Conservation (phyloP, 805 yeast species). For the Wickerhamomyces alni region DNA sequence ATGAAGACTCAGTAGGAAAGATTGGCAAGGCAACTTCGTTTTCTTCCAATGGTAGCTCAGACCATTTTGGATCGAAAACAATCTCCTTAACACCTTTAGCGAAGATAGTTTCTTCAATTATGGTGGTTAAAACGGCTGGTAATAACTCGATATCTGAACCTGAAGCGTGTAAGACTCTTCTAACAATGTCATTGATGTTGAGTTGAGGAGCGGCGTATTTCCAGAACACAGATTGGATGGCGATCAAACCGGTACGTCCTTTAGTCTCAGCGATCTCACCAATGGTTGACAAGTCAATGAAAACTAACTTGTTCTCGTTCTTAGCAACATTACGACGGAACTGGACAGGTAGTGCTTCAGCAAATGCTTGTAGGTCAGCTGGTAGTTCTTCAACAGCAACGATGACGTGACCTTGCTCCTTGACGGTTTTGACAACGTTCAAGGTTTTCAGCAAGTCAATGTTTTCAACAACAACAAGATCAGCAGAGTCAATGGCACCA, state of each 20-base stretch:
- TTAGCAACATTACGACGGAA: conserved; percentile 47
- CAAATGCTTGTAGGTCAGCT: conserved; percentile 36
- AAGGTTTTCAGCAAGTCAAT: conserved; percentile 45
- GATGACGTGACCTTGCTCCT: conserved; percentile 48
- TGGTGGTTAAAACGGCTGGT: conserved; percentile 62
- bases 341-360: conserved; percentile 47
- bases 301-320: conserved; percentile 45
- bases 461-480: conserved; percentile 59
- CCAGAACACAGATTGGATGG: conserved; percentile 81
- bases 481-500: conserved; percentile 49
- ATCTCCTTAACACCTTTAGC: conserved; percentile 37
- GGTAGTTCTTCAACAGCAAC: conserved; percentile 29
- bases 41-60: conserved; percentile 24
- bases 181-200: conserved; percentile 56
- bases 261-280: conserved; percentile 66
- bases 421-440: conserved; percentile 58
- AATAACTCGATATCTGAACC: conserved; percentile 79
- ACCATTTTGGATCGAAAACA: conserved; percentile 22
- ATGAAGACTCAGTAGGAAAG: conserved; percentile 59
- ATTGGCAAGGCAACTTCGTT: conserved; percentile 39
- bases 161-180: conserved; percentile 73
- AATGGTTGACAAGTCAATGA: conserved; percentile 56
- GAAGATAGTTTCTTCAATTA: conserved; percentile 48
- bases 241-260: conserved; percentile 71
- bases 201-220: conserved; percentile 55